These are phyloP conservation scores for Cyberlindnera nakhonratchasimensis DNA, from an alignment of 805 yeast genomes.

Conservation along the genomic window DNA sequence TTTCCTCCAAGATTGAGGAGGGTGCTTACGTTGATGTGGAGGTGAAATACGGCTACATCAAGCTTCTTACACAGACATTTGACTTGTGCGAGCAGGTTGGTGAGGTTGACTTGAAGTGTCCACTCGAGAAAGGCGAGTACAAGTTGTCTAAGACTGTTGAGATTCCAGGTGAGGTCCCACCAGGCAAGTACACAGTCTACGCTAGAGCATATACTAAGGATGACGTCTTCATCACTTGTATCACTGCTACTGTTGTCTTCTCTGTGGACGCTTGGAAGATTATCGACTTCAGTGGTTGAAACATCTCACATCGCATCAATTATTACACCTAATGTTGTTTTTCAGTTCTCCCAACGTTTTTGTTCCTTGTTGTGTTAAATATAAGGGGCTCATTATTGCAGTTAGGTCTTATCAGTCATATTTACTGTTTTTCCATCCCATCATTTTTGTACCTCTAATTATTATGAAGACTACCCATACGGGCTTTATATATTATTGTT, in stretches of 20 bases:
- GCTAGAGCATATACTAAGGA: conserved; percentile 89
- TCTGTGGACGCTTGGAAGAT: conserved; percentile 32
- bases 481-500: no score
- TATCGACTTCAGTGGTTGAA: conserved; percentile 8
- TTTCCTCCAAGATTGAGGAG: conserved; percentile 55
- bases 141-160: conserved; percentile 67
- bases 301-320: no score
- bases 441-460: not conserved
- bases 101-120: conserved; percentile 84
- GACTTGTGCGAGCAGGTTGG: conserved; percentile 87
- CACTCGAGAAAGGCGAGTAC: conserved; percentile 68
- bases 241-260: conserved; percentile 63
- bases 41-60: conserved; percentile 89
- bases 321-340: not conserved
- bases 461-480: no score
- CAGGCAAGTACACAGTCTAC: conserved; percentile 81
- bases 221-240: conserved; percentile 79
- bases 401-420: not conserved
- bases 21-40: conserved; percentile 96
- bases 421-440: not conserved
- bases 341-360: not conserved
- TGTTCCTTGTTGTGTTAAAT: no score
- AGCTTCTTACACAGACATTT: conserved; percentile 81
- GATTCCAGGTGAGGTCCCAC: conserved; percentile 90
- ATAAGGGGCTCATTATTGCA: not conserved